Base-by-base conservation (phyloP, 2,329 filamentous ascomycete species). In the Venturia carpophila region DNA sequence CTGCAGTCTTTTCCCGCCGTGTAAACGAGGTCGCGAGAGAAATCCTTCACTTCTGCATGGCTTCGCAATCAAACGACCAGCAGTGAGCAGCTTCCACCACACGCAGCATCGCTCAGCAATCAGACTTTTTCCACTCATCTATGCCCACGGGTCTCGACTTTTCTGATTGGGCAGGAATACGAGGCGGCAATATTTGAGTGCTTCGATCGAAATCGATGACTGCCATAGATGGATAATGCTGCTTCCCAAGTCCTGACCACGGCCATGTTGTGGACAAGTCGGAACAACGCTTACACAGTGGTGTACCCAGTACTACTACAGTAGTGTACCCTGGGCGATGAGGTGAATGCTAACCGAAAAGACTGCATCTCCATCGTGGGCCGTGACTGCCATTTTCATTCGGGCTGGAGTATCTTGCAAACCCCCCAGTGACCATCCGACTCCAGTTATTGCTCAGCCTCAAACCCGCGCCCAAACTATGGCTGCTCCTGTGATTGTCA, bases 91-190 rank as follows among this genome's bases (percentile, higher is more conserved):
- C n/a, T n/a, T 58, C 30, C 52, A 58, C 52, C 52, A 37, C n/a
- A 39, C 52, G 9, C 30, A 58, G 27, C 27, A 9, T 58, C 6
- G 3, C 27, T 15, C 27, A 56, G 52, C 52, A 37, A 34, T 58
- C 52, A 34, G 30, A 58, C 52, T 58, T 58, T 58, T 37, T 17
- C 11, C 1, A n/a, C 47, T 27, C 47, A 30, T 52, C 47, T 21
- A 7, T 52, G 47, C 47, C 27, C 47, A 37, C 37, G 21, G 5
- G 27, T 27, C 24, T 58, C 52, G 52, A 58, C 37, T 58, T 58
- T 58, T 58, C 52, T 58, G 17, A 58, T 58, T 58, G 52, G 52
- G 17, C 30, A 37, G 30, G 27, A 7, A 58, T 58, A 37, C 52
- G 27, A 37, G 27, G 30, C 30, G 10, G 17, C 21, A 37, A 34